A percentile compares a stretch with the other conserved stretches of the same genome.
Conservation (phyloP, 139 green algal genomes). For the Chlorella sp. region DNA sequence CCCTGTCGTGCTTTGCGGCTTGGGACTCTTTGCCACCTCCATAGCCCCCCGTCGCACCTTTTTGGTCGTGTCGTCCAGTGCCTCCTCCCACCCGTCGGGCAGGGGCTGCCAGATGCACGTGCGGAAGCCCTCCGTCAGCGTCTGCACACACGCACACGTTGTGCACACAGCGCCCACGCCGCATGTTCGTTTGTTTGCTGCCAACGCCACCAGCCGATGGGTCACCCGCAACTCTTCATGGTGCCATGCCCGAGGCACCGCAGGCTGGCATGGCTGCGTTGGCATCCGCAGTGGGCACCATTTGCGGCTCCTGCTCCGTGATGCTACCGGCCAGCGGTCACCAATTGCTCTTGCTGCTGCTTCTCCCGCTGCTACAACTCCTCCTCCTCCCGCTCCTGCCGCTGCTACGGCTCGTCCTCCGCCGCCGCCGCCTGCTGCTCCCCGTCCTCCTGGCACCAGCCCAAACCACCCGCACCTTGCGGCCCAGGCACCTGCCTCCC, state of each 20-base stretch:
- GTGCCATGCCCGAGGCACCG: background rate
- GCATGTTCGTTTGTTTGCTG: no score
- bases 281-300: no score
- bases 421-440: constrained; percentile 4
- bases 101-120: constrained; percentile 71
- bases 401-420: no score
- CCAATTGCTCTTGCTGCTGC: background rate
- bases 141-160: constrained; percentile 17
- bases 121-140: constrained; percentile 53
- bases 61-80: constrained; percentile 12
- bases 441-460: background rate
- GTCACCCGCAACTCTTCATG: background rate
- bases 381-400: background rate
- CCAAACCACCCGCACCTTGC: constrained; percentile 25
- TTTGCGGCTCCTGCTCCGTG: no score
- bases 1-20: background rate
- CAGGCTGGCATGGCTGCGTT: background rate
- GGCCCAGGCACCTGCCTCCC: constrained; percentile 58
- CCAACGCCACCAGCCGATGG: background rate
- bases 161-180: no score
- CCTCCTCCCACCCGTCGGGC: constrained; percentile 71
- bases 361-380: constrained; percentile 9
- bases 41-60: background rate
- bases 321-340: constrained; percentile 7
- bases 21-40: background rate